These are phyloP conservation scores for Schizonepeta tenuifolia DNA, from an alignment of 257 asterid genomes.

Conservation along the genomic window DNA sequence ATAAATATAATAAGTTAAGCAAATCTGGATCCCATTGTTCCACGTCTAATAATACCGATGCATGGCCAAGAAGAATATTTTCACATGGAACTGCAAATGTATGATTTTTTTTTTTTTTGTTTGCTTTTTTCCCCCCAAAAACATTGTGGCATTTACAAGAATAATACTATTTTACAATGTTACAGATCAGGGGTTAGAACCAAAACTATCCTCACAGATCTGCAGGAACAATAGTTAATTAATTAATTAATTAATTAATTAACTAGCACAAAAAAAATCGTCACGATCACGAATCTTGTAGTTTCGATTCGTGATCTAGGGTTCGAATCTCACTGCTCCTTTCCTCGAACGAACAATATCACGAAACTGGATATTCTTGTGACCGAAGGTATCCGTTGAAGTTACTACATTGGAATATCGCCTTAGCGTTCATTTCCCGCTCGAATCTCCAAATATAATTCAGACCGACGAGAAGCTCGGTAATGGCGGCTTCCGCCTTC, in stretches of 20 bases:
- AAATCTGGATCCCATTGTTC: constrained; percentile 55
- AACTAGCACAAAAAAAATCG: constrained; percentile 37
- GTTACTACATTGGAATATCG: constrained; percentile 60
- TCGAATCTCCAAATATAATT: constrained; percentile 97
- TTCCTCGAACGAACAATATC: not conserved
- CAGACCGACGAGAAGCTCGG: constrained; percentile 90
- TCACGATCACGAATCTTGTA: constrained; percentile 8
- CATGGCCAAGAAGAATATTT: constrained; percentile 53
- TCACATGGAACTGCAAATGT: constrained; percentile 53
- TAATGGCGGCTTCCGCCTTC: constrained; percentile 94
- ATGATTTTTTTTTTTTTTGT: not conserved
- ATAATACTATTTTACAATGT: constrained; percentile 46
- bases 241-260: constrained; percentile 13
- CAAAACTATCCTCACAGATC: constrained; percentile 52
- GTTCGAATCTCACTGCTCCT: too few species aligned
- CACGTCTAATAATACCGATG: constrained; percentile 42
- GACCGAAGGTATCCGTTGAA: constrained; percentile 45
- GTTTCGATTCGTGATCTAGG: not conserved
- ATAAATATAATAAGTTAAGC: not conserved
- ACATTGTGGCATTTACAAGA: constrained; percentile 46
- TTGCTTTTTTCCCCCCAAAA: not conserved
- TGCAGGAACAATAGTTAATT: constrained; percentile 32
- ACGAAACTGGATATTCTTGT: not conserved
- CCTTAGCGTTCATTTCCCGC: constrained; percentile 89
- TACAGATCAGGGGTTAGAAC: constrained; percentile 52